Base-by-base conservation (phyloP, 2,329 filamentous ascomycete species). In the Diaporthe citrichinensis region DNA sequence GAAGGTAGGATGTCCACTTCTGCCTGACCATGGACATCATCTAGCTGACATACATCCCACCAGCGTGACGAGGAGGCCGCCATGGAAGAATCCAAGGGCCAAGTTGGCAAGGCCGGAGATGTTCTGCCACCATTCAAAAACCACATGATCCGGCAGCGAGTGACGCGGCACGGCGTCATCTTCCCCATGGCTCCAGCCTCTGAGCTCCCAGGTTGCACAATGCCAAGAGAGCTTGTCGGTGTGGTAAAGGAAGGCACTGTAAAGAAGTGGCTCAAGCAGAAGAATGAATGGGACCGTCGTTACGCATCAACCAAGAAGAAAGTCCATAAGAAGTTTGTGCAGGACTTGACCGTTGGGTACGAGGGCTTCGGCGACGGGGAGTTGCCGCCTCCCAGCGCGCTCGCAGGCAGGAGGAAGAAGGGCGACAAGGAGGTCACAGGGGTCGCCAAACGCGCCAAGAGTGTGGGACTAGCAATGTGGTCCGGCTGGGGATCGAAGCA, bases 71-170 rank as follows among this genome's bases (percentile, higher is more conserved):
- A 76, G 82, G 34, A 78, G 79, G 28, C 75, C 73, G n/a, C 75
- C 75, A 25, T 76, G 80, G 78, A 79, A 20, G 28, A 74, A 74
- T 41, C 68, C 72, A 51, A 73, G 28, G 74, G 81, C 3, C 81
- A 88, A n/a, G 90, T 98, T 10, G 96, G 96, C n/a, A 95, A 91
- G 81, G 95, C 96, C 3, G 96, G 96, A 1, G 95, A 98, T 80
- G 90, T 94, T 5, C 85, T 98, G 0, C 96, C 95, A 0, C 85
- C 89, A 0, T 98, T 98, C 83, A 89, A 91, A 71, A 88, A 93
- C 76, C 93, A 97, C 82, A 98, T 98, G 96, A 96, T 99, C 77
- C 93, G 97, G 12, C 95, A 99, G 82, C 89, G 94, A 39, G 92
- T 98, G 28, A 94, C 94, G 76, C 89, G 94, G 2, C 92, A 96